These are phyloP conservation scores for Mallotus japonicus DNA, from an alignment of 441 rosid species.

Conservation along the genomic window DNA sequence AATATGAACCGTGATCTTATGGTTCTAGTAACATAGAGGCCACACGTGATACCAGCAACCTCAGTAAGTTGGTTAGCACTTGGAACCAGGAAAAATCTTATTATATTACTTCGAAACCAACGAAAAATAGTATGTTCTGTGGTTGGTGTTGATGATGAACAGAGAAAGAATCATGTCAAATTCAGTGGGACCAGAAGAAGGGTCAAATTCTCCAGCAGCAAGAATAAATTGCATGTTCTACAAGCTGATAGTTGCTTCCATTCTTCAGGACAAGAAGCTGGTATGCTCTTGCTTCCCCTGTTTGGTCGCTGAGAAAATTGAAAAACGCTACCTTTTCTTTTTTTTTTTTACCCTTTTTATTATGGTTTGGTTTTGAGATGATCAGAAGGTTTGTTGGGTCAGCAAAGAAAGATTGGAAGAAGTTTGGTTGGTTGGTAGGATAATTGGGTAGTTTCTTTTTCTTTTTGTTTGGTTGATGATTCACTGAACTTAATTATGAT, in stretches of 20 bases:
- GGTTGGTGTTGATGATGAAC: neutral
- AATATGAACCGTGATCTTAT: neutral
- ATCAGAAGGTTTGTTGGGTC: neutral
- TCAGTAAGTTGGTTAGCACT: neutral
- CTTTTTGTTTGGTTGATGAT: constrained; percentile 10
- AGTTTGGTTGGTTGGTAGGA: constrained; percentile 16
- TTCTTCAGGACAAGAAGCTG: constrained; percentile 40
- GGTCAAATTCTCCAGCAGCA: constrained; percentile 22
- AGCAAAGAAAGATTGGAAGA: neutral
- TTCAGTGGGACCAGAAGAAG: constrained; percentile 20
- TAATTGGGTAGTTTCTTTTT: neutral
- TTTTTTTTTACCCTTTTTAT: neutral
- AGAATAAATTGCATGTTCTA: constrained; percentile 38
- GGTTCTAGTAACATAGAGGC: neutral
- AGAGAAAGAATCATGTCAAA: neutral
- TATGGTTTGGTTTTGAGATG: neutral
- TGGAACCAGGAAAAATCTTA: neutral
- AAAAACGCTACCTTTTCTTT: too few species aligned
- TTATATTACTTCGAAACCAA: too few species aligned
- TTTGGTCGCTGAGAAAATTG: constrained; percentile 26
- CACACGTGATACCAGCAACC: constrained; percentile 2
- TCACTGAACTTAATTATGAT: neutral
- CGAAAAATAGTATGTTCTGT: too few species aligned
- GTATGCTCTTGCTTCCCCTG: constrained; percentile 14
- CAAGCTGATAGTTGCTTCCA: constrained; percentile 41